Base-by-base conservation (phyloP, 2,329 filamentous ascomycete genomes). In the Neocatenulostroma microsporum region DNA sequence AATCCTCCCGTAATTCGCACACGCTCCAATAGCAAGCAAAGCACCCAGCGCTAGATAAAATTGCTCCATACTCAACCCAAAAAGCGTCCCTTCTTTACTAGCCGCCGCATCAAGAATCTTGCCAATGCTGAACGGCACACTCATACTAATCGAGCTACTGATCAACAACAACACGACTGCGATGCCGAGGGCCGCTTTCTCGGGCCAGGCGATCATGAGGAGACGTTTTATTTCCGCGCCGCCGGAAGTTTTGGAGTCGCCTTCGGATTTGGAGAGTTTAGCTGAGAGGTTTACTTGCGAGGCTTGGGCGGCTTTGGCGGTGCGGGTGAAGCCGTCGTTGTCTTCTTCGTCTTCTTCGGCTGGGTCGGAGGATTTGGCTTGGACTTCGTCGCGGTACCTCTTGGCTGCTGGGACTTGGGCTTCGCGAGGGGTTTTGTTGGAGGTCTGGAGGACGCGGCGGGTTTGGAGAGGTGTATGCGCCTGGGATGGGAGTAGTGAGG, bases 51-150 rank as follows among this genome's bases (percentile, higher is more conserved):
- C 84, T 35, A 80, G 65, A 63, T 95, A 98, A 69, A 98, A 96
- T 55, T 94, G 85, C 25, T 77, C 79, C 55, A 93, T 69, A 28
- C 82, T 83, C 42, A 96, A 64, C 14, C 91, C 91, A 57, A 96
- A 91, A 10, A 96, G 69, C 37, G 76, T 76, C 23, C 67, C 82
- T 35, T 82, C 54, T 18, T 60, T 78, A 53, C 87, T 82, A 8
- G 87, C 93, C 8, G 89, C 86, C 36, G 91, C 76, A 62, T 98
- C 91, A 59, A 98, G 70, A 44, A 98, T 94, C 57, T 88, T 89
- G 39, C 91, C 91, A 47, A 98, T 94, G 0, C 88, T 94, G 58
- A 95, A 94, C 2, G 91, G 91, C 41, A 98, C 84, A 2, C 86
- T 88, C 83, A 98, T 94, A 39, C 88, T 94, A 49, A 98, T 87